Base-by-base conservation (phyloP, 768 basidiomycete genomes). In the Exidia glandulosa region DNA sequence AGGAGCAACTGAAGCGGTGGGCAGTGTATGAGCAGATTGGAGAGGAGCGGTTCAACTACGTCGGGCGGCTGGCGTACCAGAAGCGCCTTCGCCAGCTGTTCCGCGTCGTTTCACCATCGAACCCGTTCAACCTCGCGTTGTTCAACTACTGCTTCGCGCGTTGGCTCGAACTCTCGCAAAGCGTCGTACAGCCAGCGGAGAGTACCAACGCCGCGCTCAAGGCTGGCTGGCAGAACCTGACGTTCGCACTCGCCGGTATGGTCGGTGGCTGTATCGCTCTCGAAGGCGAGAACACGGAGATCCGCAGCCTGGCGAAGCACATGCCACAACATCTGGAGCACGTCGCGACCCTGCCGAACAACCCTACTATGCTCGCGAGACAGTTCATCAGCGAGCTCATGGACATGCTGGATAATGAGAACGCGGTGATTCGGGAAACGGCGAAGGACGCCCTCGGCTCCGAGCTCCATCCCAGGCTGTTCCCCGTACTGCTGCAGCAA, bases 81-180 rank as follows among this genome's bases (percentile, higher is more conserved):
- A 91, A 87, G 70, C 82, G 90, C 2, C 79, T 90, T 31, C 78
- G 91, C 16, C 87, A 84, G 69, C 73, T 89, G 29, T 69, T 91
- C 57, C 81, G 87, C 5, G 68, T 81, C 58, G 76, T 90, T 52
- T 78, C 82, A 1, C 81, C 79, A 31, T 82, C 86, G 14, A 80
- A 81, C 32, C 80, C 83, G 1, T 79, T 82, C n/a, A 82, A 89
- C 57, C 74, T 87, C 25, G 87, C 86, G 0, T 85, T 89, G 2
- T 94, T 90, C 90, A 78, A 86, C 63, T 90, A 93, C 66, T 86
- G 83, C 62, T 91, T 86, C 69, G 85, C 80, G 74, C 77, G 88
- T 55, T 92, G 89, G 88, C 76, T 77, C 30, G 72, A 75, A 4
- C 71, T 91, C 48, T 81, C 81, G 14, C 87, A 88, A 66, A 73